These are phyloP conservation scores for Xanthoconium purpureum DNA, from an alignment of 768 basidiomycete species.

Conservation along the genomic window DNA sequence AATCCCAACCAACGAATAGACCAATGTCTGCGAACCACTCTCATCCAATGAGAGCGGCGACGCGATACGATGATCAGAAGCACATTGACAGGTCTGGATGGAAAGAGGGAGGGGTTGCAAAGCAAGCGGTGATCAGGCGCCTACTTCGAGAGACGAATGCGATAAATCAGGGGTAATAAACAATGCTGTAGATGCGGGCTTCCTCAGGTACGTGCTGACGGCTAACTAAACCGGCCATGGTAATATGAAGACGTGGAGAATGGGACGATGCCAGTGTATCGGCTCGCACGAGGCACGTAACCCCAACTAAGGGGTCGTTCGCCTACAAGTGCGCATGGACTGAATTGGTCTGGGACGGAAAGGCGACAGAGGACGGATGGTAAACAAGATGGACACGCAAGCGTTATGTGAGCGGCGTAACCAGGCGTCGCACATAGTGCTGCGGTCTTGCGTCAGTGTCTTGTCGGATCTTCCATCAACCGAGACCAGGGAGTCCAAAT, in stretches of 20 bases:
- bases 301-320: slow-evolving; percentile 82
- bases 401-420: slow-evolving; percentile 44
- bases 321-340: slow-evolving; percentile 59
- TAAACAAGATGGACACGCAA: slow-evolving; percentile 47
- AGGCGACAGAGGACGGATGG: slow-evolving; percentile 37
- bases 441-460: slow-evolving; percentile 72
- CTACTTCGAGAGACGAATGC: slow-evolving; percentile 26
- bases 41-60: slow-evolving; percentile 36
- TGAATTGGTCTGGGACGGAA: slow-evolving; percentile 49
- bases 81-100: slow-evolving; percentile 23
- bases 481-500: slow-evolving; percentile 50
- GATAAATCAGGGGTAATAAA: slow-evolving; percentile 45
- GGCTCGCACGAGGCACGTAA: slow-evolving; percentile 76
- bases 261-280: slow-evolving; percentile 62
- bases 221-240: slow-evolving; percentile 24
- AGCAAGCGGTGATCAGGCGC: slow-evolving; percentile 49
- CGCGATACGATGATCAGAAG: slow-evolving; percentile 21
- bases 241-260: slow-evolving; percentile 23
- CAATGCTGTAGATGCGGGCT: slow-evolving; percentile 33
- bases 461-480: slow-evolving; percentile 51
- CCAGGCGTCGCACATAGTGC: slow-evolving; percentile 52
- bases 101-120: slow-evolving; percentile 17
- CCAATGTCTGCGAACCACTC: slow-evolving; percentile 22
- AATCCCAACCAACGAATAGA: slow-evolving; percentile 25
- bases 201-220: slow-evolving; percentile 24